A percentile compares a stretch with the other conserved stretches of the same genome.
phyloP scores from a whole-genome alignment of 2,329 filamentous ascomycete genomes.

The Beauveria medogensis region DNA sequence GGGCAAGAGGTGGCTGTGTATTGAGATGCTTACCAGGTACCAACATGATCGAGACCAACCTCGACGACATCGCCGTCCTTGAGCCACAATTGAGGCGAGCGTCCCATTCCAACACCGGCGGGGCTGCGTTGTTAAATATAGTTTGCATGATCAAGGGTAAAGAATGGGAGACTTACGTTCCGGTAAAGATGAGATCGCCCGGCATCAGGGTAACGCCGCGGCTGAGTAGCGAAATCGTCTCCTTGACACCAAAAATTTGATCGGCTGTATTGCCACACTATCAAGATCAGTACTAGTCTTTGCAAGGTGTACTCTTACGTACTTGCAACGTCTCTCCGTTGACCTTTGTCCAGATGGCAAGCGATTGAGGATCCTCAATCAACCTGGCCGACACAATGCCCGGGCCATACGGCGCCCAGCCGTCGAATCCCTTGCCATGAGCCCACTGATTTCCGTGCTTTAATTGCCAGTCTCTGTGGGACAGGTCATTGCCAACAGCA shows the following conservation, averaged over 20 bases:
- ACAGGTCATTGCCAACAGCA: conserved; percentile 70
- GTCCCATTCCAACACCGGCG: conserved; percentile 63
- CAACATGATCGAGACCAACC: conserved; percentile 58
- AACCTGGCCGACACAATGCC: conserved; percentile 54
- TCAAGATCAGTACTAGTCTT: background rate
- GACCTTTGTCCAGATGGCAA: conserved; percentile 49
- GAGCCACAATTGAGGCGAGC: conserved; percentile 58
- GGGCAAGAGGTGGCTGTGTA: background rate
- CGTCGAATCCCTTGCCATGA: conserved; percentile 66
- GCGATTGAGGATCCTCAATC: conserved; percentile 48
- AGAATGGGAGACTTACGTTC: conserved; percentile 38
- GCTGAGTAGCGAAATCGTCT: conserved; percentile 52
- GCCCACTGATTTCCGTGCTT: conserved; percentile 63
- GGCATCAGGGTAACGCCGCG: conserved; percentile 55
- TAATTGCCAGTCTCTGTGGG: conserved; percentile 69
- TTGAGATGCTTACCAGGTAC: conserved; percentile 36
- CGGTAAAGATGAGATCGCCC: conserved; percentile 59
- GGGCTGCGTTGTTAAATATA: conserved; percentile 34
- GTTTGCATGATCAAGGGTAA: background rate
- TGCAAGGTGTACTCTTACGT: background rate
- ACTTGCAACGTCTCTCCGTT: conserved; percentile 52
- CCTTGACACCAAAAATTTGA: conserved; percentile 55
- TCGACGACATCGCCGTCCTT: conserved; percentile 64
- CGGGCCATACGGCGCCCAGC: conserved; percentile 66
- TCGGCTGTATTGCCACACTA: conserved; percentile 48